Conservation (phyloP, 1,139 yeast genomes). For the Petasospora fabianii region DNA sequence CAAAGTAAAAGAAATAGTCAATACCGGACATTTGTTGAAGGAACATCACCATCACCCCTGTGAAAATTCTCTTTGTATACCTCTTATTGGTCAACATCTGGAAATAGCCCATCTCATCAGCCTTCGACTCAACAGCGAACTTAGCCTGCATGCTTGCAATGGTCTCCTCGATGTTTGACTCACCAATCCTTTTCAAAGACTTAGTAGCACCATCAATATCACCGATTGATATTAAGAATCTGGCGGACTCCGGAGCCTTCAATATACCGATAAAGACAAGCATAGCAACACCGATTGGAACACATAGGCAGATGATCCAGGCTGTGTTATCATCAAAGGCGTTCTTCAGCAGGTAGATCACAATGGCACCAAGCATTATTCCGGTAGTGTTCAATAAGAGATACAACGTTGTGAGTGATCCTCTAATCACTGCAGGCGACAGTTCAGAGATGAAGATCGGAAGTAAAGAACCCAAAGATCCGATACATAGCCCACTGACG, state of each 20-base stretch:
- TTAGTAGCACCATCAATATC: slow-evolving; percentile 54
- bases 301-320: slow-evolving; percentile 57
- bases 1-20: slow-evolving; percentile 79
- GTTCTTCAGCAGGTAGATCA: slow-evolving; percentile 52
- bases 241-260: slow-evolving; percentile 74
- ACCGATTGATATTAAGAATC: slow-evolving; percentile 56
- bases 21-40: slow-evolving; percentile 79
- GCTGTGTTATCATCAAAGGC: slow-evolving; percentile 40
- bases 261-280: slow-evolving; percentile 53
- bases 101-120: slow-evolving; percentile 39
- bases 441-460: slow-evolving; percentile 68
- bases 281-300: slow-evolving; percentile 49
- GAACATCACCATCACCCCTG: slow-evolving; percentile 64
- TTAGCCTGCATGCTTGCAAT: slow-evolving; percentile 59
- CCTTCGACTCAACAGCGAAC: slow-evolving; percentile 49
- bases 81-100: slow-evolving; percentile 39
- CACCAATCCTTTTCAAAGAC: slow-evolving; percentile 43
- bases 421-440: slow-evolving; percentile 66
- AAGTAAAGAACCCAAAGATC: slow-evolving; percentile 56
- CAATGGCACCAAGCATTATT: slow-evolving; percentile 59
- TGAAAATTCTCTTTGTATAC: slow-evolving; percentile 42
- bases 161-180: too few species aligned
- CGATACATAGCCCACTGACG: slow-evolving; percentile 63
- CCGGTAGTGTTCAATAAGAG: slow-evolving; percentile 56
- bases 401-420: slow-evolving; percentile 60